These are phyloP conservation scores for Mycena alexandri DNA, from an alignment of 768 basidiomycete genomes.

Conservation along the genomic window DNA sequence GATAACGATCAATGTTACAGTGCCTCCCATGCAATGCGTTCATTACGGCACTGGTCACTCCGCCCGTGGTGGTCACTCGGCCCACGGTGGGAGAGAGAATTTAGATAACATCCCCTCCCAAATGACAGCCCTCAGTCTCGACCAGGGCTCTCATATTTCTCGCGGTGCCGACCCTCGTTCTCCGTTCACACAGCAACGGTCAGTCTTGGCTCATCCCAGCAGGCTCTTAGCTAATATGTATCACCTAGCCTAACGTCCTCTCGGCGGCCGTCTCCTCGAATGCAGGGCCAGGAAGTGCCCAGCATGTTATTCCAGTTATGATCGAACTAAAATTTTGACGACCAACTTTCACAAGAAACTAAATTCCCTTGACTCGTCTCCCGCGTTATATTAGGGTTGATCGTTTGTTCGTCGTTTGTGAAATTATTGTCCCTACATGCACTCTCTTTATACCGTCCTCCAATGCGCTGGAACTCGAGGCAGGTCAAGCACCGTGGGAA, in stretches of 20 bases:
- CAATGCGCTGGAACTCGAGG: no score
- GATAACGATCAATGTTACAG: neutral
- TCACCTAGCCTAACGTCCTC: conserved; percentile 7
- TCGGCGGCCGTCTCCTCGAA: conserved; percentile 23
- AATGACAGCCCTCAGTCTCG: conserved; percentile 12
- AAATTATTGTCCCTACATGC: no score
- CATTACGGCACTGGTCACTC: no score
- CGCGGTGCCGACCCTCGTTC: conserved; percentile 28
- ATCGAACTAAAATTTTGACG: neutral
- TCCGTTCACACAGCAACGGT: conserved; percentile 1
- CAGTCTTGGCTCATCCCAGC: conserved; percentile 4
- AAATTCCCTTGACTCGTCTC: no score
- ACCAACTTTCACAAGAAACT: no score
- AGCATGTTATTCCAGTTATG: conserved; percentile 12
- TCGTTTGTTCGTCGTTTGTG: no score
- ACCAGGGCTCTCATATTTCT: conserved; percentile 2
- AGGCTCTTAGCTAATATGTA: neutral
- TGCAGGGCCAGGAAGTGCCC: neutral
- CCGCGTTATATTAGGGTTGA: neutral
- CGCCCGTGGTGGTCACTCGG: neutral
- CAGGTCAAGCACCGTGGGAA: no score
- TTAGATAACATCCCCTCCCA: neutral
- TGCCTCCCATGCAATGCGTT: conserved; percentile 2
- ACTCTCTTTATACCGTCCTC: no score
- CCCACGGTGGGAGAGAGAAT: neutral